Evolutionary conservation across 495 filamentous ascomycete genomes (phyloP).

Genomic region (Tuber indicum): DNA sequence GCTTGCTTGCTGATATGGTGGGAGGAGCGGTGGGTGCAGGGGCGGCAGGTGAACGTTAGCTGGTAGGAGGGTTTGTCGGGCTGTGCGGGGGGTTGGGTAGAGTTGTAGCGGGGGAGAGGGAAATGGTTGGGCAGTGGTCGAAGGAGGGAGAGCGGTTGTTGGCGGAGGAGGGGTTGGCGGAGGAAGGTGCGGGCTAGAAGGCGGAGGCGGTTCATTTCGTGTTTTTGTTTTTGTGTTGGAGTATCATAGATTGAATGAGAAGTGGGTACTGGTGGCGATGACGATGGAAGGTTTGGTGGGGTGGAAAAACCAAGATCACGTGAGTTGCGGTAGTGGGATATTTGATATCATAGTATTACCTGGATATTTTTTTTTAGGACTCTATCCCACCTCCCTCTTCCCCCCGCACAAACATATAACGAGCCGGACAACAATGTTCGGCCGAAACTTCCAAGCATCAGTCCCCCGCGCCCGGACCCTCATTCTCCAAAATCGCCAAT

Average conservation of each 20-base stretch:
- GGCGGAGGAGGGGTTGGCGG: slow-evolving; percentile 18
- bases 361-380: neutral
- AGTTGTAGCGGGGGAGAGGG: slow-evolving; percentile 39
- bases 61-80: slow-evolving; percentile 65
- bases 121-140: slow-evolving; percentile 40
- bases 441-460: neutral
- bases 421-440: neutral
- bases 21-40: slow-evolving; percentile 65
- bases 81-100: slow-evolving; percentile 42
- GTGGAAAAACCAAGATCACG: neutral
- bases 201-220: slow-evolving; percentile 26
- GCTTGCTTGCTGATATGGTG: slow-evolving; percentile 85
- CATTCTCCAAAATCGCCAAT: neutral
- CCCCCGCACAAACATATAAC: neutral
- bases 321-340: neutral
- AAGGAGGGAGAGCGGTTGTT: slow-evolving; percentile 15
- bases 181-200: slow-evolving; percentile 18
- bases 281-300: slow-evolving; percentile 2
- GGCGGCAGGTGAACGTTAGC: slow-evolving; percentile 85
- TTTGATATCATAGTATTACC: neutral
- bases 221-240: slow-evolving; percentile 2
- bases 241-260: neutral
- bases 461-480: neutral
- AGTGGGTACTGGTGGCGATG: slow-evolving; percentile 3
- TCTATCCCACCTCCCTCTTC: neutral